Conservation (phyloP, 2,329 filamentous ascomycete genomes). For the Sporothrix protearum region DNA sequence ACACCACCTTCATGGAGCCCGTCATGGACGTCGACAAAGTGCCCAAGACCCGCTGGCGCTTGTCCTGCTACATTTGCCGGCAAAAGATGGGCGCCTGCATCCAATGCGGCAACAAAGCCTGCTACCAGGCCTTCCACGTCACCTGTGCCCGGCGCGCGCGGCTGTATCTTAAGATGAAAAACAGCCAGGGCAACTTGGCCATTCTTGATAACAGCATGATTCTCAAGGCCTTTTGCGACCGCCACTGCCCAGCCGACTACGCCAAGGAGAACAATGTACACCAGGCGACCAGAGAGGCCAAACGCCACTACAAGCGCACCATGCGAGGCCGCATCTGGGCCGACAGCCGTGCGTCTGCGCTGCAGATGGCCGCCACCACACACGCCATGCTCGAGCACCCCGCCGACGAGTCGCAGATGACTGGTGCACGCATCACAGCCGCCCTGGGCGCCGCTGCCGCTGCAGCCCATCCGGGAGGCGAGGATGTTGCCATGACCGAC, state of each 20-base stretch:
- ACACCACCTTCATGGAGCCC: constrained; percentile 96
- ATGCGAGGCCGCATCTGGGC: constrained; percentile 92
- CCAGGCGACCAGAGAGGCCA: constrained; percentile 74
- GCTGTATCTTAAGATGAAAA: constrained; percentile 95
- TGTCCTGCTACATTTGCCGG: constrained; percentile 93
- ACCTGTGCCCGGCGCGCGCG: constrained; percentile 87
- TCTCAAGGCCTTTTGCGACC: constrained; percentile 93
- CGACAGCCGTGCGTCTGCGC: constrained; percentile 78
- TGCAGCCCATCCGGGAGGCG: constrained; percentile 31
- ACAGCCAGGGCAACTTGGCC: constrained; percentile 72
- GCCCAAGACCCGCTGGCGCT: constrained; percentile 87
- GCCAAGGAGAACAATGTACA: constrained; percentile 80
- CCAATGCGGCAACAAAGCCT: constrained; percentile 95
- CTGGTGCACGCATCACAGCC: constrained; percentile 75
- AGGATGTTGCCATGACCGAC: constrained; percentile 42
- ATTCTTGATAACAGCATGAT: constrained; percentile 75
- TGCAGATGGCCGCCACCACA: constrained; percentile 70
- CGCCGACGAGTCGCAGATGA: constrained; percentile 76
- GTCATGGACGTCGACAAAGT: constrained; percentile 98
- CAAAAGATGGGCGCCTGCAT: constrained; percentile 98
- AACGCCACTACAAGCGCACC: constrained; percentile 81
- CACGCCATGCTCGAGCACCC: constrained; percentile 64
- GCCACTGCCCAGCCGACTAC: constrained; percentile 88
- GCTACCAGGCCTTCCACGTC: constrained; percentile 95
- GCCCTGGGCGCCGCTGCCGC: constrained; percentile 44